Percentiles rank a stretch among this genome's conserved stretches.
Conservation (phyloP, 2,329 filamentous ascomycete genomes). For the Tolypocladium guangdongense region DNA sequence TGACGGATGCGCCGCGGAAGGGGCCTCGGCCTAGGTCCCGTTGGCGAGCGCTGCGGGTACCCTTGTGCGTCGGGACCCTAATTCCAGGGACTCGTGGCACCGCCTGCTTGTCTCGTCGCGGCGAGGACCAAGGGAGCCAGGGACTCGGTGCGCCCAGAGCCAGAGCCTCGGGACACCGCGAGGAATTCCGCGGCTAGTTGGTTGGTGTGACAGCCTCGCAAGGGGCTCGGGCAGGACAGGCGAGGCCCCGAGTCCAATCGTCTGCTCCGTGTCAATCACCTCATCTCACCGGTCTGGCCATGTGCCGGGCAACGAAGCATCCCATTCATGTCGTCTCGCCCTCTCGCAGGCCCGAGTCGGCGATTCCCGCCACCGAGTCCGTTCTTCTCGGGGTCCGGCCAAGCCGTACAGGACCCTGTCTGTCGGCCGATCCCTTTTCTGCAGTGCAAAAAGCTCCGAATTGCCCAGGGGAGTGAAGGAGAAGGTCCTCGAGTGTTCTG, state of each 20-base stretch:
- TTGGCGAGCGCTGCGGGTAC: neutral
- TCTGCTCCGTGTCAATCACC: neutral
- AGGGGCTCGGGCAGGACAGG: neutral
- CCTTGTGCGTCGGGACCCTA: neutral
- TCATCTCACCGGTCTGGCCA: neutral
- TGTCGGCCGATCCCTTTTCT: no score
- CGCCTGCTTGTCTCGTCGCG: neutral
- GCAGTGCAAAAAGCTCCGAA: neutral
- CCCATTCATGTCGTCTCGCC: neutral
- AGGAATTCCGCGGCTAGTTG: neutral
- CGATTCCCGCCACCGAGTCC: neutral
- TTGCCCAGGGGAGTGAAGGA: neutral
- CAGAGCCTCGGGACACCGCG: neutral
- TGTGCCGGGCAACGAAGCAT: neutral
- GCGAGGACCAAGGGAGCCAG: neutral
- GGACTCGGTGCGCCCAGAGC: no score
- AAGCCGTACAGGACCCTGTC: neutral
- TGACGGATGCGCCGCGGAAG: neutral
- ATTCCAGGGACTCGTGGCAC: neutral
- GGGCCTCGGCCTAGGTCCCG: neutral
- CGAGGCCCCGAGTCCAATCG: neutral
- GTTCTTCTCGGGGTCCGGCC: neutral
- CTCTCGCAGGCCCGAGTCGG: neutral
- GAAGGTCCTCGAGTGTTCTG: constrained; percentile 1
- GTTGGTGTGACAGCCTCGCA: neutral